phyloP scores from a whole-genome alignment of 2,329 filamentous ascomycete genomes.

The Ampelomyces quisqualis region DNA sequence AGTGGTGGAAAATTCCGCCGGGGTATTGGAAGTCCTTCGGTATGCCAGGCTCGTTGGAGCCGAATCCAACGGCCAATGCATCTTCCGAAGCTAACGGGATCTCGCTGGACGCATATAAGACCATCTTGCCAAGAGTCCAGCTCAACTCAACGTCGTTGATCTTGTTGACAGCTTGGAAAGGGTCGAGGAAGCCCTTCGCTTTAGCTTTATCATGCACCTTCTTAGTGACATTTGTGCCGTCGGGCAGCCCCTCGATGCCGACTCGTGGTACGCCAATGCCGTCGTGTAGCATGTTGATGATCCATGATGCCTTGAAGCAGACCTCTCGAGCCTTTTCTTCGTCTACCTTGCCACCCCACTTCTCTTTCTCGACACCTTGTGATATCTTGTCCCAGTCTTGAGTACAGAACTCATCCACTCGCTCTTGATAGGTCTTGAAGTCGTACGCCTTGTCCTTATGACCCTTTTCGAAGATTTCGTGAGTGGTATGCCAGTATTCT shows the following conservation, averaged over 20 bases:
- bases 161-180: slow-evolving; percentile 91
- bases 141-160: slow-evolving; percentile 89
- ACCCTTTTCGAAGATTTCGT: slow-evolving; percentile 81
- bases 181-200: slow-evolving; percentile 72
- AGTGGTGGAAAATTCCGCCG: slow-evolving; percentile 54
- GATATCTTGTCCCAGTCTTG: slow-evolving; percentile 79
- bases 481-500: slow-evolving; percentile 98
- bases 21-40: slow-evolving; percentile 83
- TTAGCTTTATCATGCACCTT: slow-evolving; percentile 67
- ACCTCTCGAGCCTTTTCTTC: slow-evolving; percentile 76
- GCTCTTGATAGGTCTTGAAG: slow-evolving; percentile 81
- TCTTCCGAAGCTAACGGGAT: slow-evolving; percentile 64
- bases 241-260: slow-evolving; percentile 66
- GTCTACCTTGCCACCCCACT: slow-evolving; percentile 75
- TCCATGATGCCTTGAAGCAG: slow-evolving; percentile 97
- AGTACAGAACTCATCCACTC: slow-evolving; percentile 81
- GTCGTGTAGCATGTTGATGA: slow-evolving; percentile 94
- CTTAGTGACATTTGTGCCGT: slow-evolving; percentile 69
- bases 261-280: slow-evolving; percentile 90
- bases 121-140: slow-evolving; percentile 96
- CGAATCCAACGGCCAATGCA: slow-evolving; percentile 82
- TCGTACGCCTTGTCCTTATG: slow-evolving; percentile 82
- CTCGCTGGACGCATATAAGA: slow-evolving; percentile 90
- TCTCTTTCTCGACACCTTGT: slow-evolving; percentile 61
- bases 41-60: slow-evolving; percentile 71